phyloP scores from a whole-genome alignment of 2,329 filamentous ascomycete genomes.

The Rhinocladiella similis region DNA sequence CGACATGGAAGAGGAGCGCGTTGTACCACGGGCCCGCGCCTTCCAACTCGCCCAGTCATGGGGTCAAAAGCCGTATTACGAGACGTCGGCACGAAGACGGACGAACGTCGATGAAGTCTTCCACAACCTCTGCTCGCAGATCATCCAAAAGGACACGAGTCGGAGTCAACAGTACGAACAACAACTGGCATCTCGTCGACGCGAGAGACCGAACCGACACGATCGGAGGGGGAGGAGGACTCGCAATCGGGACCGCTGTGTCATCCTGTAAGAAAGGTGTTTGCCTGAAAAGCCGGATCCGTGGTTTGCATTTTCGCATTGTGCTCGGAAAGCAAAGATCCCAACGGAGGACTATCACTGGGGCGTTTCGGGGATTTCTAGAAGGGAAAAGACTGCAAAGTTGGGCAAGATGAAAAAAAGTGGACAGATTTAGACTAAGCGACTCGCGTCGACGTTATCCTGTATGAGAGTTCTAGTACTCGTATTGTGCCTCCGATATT shows the following conservation, averaged over 20 bases:
- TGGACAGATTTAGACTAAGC: no score
- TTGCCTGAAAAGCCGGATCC: not conserved
- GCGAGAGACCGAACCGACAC: constrained; percentile 36
- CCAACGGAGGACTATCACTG: not conserved
- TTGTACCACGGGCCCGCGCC: constrained; percentile 73
- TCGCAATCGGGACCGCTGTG: constrained; percentile 36
- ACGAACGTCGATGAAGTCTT: constrained; percentile 93
- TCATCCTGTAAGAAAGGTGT: constrained; percentile 28
- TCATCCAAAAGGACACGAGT: constrained; percentile 68
- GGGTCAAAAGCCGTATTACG: constrained; percentile 86
- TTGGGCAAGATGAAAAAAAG: no score
- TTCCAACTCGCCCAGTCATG: constrained; percentile 84
- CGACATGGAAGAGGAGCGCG: constrained; percentile 82
- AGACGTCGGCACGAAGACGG: constrained; percentile 77
- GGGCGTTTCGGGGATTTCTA: not conserved
- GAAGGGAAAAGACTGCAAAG: not conserved
- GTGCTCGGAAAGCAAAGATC: no score
- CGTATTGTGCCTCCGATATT: no score
- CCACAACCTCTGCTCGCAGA: constrained; percentile 78
- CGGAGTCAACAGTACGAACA: constrained; percentile 36
- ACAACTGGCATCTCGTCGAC: constrained; percentile 36
- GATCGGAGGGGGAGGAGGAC: constrained; percentile 37
- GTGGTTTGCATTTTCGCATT: not conserved
- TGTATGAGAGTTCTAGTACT: not conserved
- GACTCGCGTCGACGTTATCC: no score